A percentile compares a stretch with the other conserved stretches of the same genome.
Conservation (phyloP, 1,284 basidiomycete genomes). For the Malassezia slooffiae region DNA sequence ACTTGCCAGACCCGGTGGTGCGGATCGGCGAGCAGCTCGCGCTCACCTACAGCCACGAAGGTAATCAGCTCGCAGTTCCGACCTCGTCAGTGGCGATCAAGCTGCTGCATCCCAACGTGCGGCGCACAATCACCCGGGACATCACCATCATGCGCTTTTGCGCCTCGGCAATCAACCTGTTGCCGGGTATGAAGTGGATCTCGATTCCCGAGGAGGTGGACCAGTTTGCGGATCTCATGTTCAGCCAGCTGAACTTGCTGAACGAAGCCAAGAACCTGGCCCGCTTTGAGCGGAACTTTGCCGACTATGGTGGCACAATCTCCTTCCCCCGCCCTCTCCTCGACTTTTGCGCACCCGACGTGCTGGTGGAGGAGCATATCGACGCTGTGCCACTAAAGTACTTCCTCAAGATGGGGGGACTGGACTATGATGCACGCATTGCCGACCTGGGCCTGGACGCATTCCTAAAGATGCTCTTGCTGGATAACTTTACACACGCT, state of each 20-base stretch:
- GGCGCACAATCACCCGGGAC: slow-evolving; percentile 72
- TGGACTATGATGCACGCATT: slow-evolving; percentile 71
- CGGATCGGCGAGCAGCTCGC: slow-evolving; percentile 20
- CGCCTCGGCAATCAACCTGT: slow-evolving; percentile 62
- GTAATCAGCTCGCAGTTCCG: slow-evolving; percentile 16
- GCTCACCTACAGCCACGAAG: slow-evolving; percentile 32
- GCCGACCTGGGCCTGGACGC: slow-evolving; percentile 89
- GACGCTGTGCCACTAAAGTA: slow-evolving; percentile 81
- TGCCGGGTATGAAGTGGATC: slow-evolving; percentile 94
- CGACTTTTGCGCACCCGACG: slow-evolving; percentile 64
- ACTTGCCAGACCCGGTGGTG: slow-evolving; percentile 19
- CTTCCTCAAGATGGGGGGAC: slow-evolving; percentile 75
- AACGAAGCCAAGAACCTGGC: slow-evolving; percentile 80
- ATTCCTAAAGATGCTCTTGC: slow-evolving; percentile 94
- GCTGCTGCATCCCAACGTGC: slow-evolving; percentile 68
- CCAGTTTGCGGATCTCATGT: slow-evolving; percentile 96
- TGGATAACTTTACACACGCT: slow-evolving; percentile 96
- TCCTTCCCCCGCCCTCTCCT: slow-evolving; percentile 79
- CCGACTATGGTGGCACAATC: slow-evolving; percentile 60
- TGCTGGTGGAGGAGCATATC: slow-evolving; percentile 85
- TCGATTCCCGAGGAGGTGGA: slow-evolving; percentile 89
- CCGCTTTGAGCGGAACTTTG: slow-evolving; percentile 78
- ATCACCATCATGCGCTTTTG: slow-evolving; percentile 91
- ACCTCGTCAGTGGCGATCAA: slow-evolving; percentile 74
- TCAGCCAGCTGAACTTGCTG: slow-evolving; percentile 78